Conservation (phyloP, 805 yeast species). For the Metschnikowia vanudenii region DNA sequence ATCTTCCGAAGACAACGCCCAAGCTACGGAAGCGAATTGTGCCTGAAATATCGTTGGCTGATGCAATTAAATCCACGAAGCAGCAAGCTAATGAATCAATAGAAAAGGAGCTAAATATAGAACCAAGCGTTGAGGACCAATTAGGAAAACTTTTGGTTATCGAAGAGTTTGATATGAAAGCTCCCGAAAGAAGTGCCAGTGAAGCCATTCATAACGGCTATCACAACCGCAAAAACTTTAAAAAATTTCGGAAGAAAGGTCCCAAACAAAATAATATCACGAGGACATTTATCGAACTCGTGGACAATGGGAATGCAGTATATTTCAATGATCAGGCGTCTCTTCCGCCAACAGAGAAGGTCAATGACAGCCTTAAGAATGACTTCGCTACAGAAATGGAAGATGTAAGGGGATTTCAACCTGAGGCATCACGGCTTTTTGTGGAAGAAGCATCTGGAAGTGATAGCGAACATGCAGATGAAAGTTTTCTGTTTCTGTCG, state of each 20-base stretch:
- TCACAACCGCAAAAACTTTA: constrained; percentile 18
- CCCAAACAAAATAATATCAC: constrained; percentile 12
- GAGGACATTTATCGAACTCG: constrained; percentile 16
- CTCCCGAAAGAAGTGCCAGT: background rate
- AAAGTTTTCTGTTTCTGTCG: constrained; percentile 11
- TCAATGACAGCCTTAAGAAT: background rate
- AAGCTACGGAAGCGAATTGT: constrained; percentile 4
- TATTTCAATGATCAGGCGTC: constrained; percentile 8
- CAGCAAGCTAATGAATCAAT: constrained; percentile 10
- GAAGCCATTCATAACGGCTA: background rate
- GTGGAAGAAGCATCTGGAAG: constrained; percentile 14
- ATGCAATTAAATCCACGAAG: constrained; percentile 16
- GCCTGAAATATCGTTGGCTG: constrained; percentile 17
- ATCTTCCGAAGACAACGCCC: background rate
- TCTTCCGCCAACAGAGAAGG: background rate
- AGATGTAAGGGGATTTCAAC: constrained; percentile 18
- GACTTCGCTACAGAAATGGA: constrained; percentile 18
- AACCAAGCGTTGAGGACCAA: background rate
- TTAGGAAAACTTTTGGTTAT: constrained; percentile 1
- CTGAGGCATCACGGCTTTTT: constrained; percentile 15
- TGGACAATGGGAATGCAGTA: constrained; percentile 11
- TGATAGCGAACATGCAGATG: constrained; percentile 4
- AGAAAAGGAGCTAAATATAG: constrained; percentile 6
- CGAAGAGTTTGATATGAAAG: constrained; percentile 7
- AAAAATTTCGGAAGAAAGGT: constrained; percentile 14